These are phyloP conservation scores for California macrophylla DNA, from an alignment of 441 rosid genomes.

Conservation along the genomic window DNA sequence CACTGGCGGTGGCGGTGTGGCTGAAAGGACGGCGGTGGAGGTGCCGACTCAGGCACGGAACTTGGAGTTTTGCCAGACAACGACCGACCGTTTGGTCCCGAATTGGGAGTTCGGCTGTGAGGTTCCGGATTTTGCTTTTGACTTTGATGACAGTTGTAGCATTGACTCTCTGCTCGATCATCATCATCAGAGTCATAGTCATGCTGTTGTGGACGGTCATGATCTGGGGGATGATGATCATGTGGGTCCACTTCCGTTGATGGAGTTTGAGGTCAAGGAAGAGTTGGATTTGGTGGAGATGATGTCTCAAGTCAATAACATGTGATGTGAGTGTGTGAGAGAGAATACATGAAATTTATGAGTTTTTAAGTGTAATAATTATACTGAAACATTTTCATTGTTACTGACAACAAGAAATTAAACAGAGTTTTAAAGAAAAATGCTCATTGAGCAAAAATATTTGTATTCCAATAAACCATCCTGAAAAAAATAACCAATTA, in stretches of 20 bases:
- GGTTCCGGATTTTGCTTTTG: slow-evolving; percentile 49
- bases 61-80: slow-evolving; percentile 4
- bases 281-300: slow-evolving; percentile 59
- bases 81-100: slow-evolving; percentile 26
- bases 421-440: too few relatives aligned
- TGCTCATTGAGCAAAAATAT: too few relatives aligned
- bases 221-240: slow-evolving; percentile 12
- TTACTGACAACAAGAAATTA: background rate
- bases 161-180: slow-evolving; percentile 58
- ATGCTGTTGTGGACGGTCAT: background rate
- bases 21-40: slow-evolving; percentile 9
- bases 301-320: slow-evolving; percentile 34
- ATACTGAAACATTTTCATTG: background rate
- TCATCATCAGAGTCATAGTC: background rate
- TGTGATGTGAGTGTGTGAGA: background rate
- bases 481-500: too few relatives aligned
- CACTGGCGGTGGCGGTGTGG: background rate
- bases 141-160: slow-evolving; percentile 51
- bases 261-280: slow-evolving; percentile 28
- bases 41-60: slow-evolving; percentile 7
- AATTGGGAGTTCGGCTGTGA: slow-evolving; percentile 30
- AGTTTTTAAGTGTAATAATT: background rate
- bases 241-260: slow-evolving; percentile 10
- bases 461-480: too few relatives aligned
- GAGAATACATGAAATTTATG: background rate